Evolutionary conservation across 179 eudicot species (phyloP).

Genomic region (Corrigiola litoralis): DNA sequence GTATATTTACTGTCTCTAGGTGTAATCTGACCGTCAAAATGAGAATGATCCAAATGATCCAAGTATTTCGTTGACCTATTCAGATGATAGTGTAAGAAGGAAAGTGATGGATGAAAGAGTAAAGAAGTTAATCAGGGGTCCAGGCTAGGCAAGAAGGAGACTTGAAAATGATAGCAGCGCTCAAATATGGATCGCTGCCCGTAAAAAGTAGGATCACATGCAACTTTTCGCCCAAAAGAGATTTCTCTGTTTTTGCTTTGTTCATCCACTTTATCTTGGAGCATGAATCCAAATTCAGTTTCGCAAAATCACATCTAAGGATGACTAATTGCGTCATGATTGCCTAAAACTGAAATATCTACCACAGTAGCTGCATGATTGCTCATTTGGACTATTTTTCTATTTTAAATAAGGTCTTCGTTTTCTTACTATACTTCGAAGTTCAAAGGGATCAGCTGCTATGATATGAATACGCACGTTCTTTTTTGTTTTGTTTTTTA

Average conservation of each 20-base stretch:
- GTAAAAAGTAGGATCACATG: slow-evolving; percentile 16
- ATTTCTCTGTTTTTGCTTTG: slow-evolving; percentile 11
- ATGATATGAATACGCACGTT: no score
- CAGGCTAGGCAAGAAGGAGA: slow-evolving; percentile 1
- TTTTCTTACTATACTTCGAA: no score
- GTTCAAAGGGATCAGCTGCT: no score
- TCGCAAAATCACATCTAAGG: not conserved
- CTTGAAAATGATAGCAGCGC: slow-evolving; percentile 15
- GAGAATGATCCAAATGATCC: not conserved
- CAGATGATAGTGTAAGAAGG: not conserved
- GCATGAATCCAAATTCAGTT: not conserved
- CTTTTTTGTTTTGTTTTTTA: no score
- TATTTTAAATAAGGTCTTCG: no score
- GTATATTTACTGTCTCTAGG: no score
- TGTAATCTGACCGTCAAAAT: no score
- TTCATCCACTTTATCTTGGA: not conserved
- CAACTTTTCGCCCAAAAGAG: not conserved
- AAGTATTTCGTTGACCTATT: not conserved
- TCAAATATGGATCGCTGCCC: slow-evolving; percentile 2
- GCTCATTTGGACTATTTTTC: no score
- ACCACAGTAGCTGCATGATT: not conserved
- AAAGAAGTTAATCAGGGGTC: slow-evolving; percentile 12
- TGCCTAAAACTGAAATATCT: not conserved
- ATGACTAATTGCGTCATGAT: no score
- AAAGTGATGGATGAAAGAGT: slow-evolving; percentile 15